A percentile compares a stretch with the other conserved stretches of the same genome.
Conservation (phyloP, 495 filamentous ascomycete genomes). For the Pyrenula aspistea region DNA sequence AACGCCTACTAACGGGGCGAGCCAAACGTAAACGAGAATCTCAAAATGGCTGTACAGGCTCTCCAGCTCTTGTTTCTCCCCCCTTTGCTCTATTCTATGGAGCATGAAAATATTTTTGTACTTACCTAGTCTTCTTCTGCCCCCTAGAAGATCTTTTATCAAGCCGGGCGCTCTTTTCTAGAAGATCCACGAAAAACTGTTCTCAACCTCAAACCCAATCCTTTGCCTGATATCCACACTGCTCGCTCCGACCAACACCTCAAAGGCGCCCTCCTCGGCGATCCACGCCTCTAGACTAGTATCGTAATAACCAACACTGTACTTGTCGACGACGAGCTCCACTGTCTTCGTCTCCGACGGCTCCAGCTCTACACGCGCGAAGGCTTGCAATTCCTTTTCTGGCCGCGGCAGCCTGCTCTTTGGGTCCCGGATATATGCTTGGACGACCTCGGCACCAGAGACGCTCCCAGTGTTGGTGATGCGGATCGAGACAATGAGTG, state of each 20-base stretch:
- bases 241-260: constrained; percentile 47
- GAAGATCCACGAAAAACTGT: constrained; percentile 6
- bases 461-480: constrained; percentile 57
- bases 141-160: no score
- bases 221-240: constrained; percentile 28
- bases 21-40: no score
- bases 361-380: constrained; percentile 62
- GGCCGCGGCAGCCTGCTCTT: constrained; percentile 47
- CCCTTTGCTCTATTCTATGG: no score
- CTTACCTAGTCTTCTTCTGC: no score
- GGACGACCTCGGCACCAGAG: constrained; percentile 64
- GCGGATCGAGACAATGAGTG: constrained; percentile 46
- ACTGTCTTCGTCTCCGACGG: constrained; percentile 59
- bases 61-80: no score
- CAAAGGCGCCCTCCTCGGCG: constrained; percentile 63
- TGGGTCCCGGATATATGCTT: constrained; percentile 59
- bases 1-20: no score
- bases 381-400: constrained; percentile 67
- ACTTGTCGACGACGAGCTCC: constrained; percentile 54
- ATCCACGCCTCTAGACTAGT: constrained; percentile 59
- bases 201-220: constrained; percentile 35
- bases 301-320: constrained; percentile 72
- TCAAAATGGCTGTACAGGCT: no score
- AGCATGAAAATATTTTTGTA: no score
- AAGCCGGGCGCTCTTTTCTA: no score